Conservation (phyloP, 805 yeast species). For the Ogataea haglerorum region DNA sequence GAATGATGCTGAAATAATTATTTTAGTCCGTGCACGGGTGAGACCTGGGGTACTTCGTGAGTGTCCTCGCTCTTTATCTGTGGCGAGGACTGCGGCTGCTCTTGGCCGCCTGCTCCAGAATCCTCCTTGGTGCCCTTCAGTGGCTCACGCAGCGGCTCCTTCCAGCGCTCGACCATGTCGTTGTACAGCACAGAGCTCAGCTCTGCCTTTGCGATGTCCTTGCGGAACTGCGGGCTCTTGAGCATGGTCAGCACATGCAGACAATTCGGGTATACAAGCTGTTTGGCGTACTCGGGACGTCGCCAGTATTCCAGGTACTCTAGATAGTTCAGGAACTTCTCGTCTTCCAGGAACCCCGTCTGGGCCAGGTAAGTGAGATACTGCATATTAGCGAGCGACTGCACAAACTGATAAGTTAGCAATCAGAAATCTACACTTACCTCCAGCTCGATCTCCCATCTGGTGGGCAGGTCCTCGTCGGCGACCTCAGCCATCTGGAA, state of each 20-base stretch:
- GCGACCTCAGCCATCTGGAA: constrained; percentile 6
- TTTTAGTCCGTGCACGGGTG: background rate
- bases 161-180: constrained; percentile 77
- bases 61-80: background rate
- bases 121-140: constrained; percentile 1
- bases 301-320: constrained; percentile 86
- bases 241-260: constrained; percentile 71
- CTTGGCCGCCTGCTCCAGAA: background rate
- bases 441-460: constrained; percentile 89
- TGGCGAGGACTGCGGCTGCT: background rate
- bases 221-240: constrained; percentile 50
- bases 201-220: constrained; percentile 53
- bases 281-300: constrained; percentile 63
- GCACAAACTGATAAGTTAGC: constrained; percentile 60
- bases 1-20: background rate
- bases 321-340: constrained; percentile 68
- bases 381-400: constrained; percentile 85
- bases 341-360: constrained; percentile 68
- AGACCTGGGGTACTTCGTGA: background rate
- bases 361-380: constrained; percentile 86
- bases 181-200: constrained; percentile 59
- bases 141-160: constrained; percentile 30
- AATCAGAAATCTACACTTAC: constrained; percentile 33
- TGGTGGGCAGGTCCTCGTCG: constrained; percentile 50
- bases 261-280: constrained; percentile 81